Base-by-base conservation (phyloP, 495 filamentous ascomycete genomes). In the Podospora pseudoanserina region DNA sequence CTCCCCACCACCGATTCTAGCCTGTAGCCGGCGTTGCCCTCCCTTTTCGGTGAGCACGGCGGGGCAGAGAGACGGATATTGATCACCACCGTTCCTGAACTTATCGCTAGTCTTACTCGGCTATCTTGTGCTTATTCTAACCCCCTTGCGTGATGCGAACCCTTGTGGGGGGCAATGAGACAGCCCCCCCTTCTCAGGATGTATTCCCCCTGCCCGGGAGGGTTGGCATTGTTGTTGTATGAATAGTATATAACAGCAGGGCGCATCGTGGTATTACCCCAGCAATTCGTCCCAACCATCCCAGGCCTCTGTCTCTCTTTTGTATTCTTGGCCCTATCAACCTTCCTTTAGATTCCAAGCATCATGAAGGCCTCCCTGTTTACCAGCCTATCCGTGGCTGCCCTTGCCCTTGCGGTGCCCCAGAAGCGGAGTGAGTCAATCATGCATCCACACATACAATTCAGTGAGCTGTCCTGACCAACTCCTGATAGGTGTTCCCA, bases 321-420 rank as follows among this genome's bases (percentile, higher is more conserved):
- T 49, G 39, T 49, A 13, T 49, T 16, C 39, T 49, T 49, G 39
- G 39, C 39, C 39, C 39, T 49, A 16, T 49, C 39, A 13, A 49
- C 55, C 6, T 11, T 20, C 19, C 19, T 19, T 56, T 56, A 32
- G n/a, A 32, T 30, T 3, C 58, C 19, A 65, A 57, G 49, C 58
- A 65, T 27, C 68, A 73, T 73, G 73, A 75, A 69, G 66, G 44
- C 59, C 11, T 61, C 70, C 26, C 63, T 73, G 26, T 11, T 75
- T 26, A 34, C 64, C 39, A 65, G 57, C 57, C 63, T 68, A 54
- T 64, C 69, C 55, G 19, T 70, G 67, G 71, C 67, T 23, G 66
- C 62, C 26, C 56, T 70, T 44, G 63, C 63, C 39, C n/a, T 70
- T 11, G 71, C 65, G 20, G 72, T 68, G 3, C 73, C 73, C 44